Evolutionary conservation across 768 basidiomycete genomes (phyloP).

Genomic region (Russula vinacea): DNA sequence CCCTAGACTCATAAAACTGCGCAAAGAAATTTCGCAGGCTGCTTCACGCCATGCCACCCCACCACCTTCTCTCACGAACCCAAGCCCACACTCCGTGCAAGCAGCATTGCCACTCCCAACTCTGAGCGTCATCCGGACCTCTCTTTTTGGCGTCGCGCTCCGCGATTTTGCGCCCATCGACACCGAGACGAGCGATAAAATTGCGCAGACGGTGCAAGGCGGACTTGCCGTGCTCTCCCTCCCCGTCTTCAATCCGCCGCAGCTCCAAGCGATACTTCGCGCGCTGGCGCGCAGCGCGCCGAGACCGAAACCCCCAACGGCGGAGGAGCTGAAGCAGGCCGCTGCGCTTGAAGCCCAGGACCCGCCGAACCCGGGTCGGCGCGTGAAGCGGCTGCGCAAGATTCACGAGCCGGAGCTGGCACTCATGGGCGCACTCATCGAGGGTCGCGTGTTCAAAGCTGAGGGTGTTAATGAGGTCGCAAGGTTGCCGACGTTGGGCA

Average conservation of each 20-base stretch:
- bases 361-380: constrained; percentile 65
- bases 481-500: constrained; percentile 73
- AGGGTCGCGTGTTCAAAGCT: constrained; percentile 65
- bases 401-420: constrained; percentile 60
- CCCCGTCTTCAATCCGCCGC: constrained; percentile 68
- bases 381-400: constrained; percentile 57
- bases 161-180: constrained; percentile 58
- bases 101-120: constrained; percentile 40
- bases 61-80: constrained; percentile 37
- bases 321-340: constrained; percentile 49
- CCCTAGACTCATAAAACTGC: constrained; percentile 60
- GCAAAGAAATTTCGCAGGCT: constrained; percentile 62
- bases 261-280: constrained; percentile 62
- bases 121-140: constrained; percentile 70
- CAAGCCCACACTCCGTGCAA: constrained; percentile 33
- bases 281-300: constrained; percentile 67
- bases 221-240: constrained; percentile 63
- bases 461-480: constrained; percentile 59
- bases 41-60: constrained; percentile 37
- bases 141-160: constrained; percentile 75
- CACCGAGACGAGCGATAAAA: constrained; percentile 44
- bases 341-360: constrained; percentile 53
- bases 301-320: constrained; percentile 50
- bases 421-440: constrained; percentile 77
- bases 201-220: constrained; percentile 57